Base-by-base conservation (phyloP, 306 rosid species). In the Quillaja saponaria region DNA sequence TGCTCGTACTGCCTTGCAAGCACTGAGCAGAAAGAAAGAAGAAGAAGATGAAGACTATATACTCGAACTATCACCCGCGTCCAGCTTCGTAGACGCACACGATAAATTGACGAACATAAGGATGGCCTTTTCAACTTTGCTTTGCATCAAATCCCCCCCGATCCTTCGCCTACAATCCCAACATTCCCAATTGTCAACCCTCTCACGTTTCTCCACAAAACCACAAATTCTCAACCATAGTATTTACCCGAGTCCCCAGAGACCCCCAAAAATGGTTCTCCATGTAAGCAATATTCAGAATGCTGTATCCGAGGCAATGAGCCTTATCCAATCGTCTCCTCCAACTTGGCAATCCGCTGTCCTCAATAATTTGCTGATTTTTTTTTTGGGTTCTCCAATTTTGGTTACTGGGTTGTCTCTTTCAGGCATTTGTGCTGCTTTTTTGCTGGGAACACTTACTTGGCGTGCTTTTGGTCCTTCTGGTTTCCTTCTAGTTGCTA, bases 391-490 rank as follows among this genome's bases (percentile, higher is more conserved):
- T 50, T 81, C 85, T 46, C 97, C 96, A 13, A 42, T 94, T 56
- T 57, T 94, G 66, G 86, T 87, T 34, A 51, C 91, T 13, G 99
- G 99, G 0, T 78, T 94, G 64, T 89, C 97, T 0, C 76, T 80
- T 38, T 76, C 97, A 0, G 97, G 99, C 61, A 87, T 94, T 61
- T 84, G 11, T 5, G 87, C 99, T 15, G 99, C 97, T 31, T 94
- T 94, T 77, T 62, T 94, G 53, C 89, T 94, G 13, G 99, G 99
- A 3, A 87, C 96, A 6, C 91, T 94, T 78, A 94, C 95, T 55
- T 94, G 99, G 97, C 99, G 99, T 48, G 96, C 97, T 47, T 94
- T 89, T 83, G 97, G 96, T 5, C 57, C 85, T 13, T 39, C 86
- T 58, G 99, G 96, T 42, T 94, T 94, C 77, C 87, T 89, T 45